Base-by-base conservation (phyloP, 176 grass and related monocot genomes). In the Carex cristatella region DNA sequence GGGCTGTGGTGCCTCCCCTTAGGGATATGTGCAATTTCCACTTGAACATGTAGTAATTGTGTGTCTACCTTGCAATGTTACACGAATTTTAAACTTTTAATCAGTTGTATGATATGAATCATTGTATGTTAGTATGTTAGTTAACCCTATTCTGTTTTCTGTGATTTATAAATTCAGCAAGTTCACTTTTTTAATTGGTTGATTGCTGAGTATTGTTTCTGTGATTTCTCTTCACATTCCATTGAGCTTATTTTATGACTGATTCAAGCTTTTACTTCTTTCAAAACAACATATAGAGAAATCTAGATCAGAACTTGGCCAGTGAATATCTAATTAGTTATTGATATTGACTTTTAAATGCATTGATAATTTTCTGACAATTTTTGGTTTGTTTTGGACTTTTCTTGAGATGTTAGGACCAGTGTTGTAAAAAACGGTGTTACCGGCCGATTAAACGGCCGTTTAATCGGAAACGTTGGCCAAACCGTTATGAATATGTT, bases 21-120 rank as follows among this genome's bases (percentile, higher is more conserved):
- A 62, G 10, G 33, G 11, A 46, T 64, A 46, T 64, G 59, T 78
- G 42, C 35, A 81, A 63, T 81, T 81, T 81, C n/a, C 35, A 65
- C 15, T 61, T 65, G 37, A 35, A 23, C 10, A 13, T 65, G 61
- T 81, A 63, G 56, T 65, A 37, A 10, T 61, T 44, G 32, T 44
- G 32, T 81, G 32, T 4, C 72, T 76, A 56, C 31, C 51, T 78
- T 55, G 23, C 74, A 35, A 15, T 27, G 79, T 2, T 44, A 44
- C 3, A 65, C 65, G 40, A 65, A 28, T 48, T 49, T 81, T 4
- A 65, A 46, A 81, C 18, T 46, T 81, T 44, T 46, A 32, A 63
- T 59, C 42, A 81, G 79, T 37, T 59, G 56, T 64, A 48, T 46
- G 55, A n/a, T 81, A 46, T 60, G 56, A 64, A 60, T n/a, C 15